Percentiles rank a stretch among this genome's conserved stretches.
Conservation (phyloP, 2,329 filamentous ascomycete genomes). For the Clarireedia sp. region DNA sequence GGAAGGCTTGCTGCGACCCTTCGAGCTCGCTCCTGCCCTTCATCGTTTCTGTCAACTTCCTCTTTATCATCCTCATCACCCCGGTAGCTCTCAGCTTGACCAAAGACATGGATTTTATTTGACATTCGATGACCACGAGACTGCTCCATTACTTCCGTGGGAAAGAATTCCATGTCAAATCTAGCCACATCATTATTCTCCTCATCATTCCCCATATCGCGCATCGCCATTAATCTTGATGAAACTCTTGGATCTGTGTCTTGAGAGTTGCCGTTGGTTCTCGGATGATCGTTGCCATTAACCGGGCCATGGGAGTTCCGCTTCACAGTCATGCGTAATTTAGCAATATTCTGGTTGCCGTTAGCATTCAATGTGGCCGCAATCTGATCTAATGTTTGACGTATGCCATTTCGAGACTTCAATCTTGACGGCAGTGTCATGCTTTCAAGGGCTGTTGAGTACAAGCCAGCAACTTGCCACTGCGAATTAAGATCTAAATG, state of each 20-base stretch:
- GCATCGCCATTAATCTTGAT: conserved; percentile 10
- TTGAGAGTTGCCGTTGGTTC: conserved; percentile 15
- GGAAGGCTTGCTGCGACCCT: conserved; percentile 27
- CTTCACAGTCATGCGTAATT: conserved; percentile 54
- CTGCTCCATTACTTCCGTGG: conserved; percentile 19
- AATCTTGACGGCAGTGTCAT: conserved; percentile 70
- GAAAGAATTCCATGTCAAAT: conserved; percentile 32
- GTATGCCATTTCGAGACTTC: conserved; percentile 36
- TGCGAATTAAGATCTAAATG: conserved; percentile 53
- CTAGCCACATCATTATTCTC: conserved; percentile 25
- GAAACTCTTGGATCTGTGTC: conserved; percentile 27
- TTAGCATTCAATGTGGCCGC: conserved; percentile 62
- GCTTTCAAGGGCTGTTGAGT: conserved; percentile 70
- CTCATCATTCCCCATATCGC: conserved; percentile 14
- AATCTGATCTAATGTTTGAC: conserved; percentile 49
- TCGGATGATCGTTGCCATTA: neutral
- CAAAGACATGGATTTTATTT: conserved; percentile 31
- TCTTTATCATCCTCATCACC: conserved; percentile 19
- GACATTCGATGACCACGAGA: conserved; percentile 22
- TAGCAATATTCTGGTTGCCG: conserved; percentile 73
- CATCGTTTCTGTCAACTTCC: conserved; percentile 18
- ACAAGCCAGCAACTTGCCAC: conserved; percentile 75
- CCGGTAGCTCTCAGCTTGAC: conserved; percentile 30
- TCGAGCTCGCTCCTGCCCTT: conserved; percentile 28
- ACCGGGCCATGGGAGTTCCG: conserved; percentile 9